Conservation (phyloP, 2,329 filamentous ascomycete genomes). For the Parafenestella ontariensis region DNA sequence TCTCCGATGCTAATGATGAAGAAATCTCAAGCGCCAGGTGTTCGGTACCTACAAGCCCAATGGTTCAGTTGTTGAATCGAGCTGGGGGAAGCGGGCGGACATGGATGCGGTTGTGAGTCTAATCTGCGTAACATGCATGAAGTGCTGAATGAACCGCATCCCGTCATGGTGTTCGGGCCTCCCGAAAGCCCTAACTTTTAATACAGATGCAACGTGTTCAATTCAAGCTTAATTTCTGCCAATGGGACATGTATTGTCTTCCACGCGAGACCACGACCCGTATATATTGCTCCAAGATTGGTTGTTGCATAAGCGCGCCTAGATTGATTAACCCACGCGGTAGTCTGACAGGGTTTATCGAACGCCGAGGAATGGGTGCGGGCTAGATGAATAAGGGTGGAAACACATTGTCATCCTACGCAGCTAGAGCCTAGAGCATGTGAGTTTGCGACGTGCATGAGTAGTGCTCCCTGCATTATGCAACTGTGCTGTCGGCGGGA, state of each 20-base stretch:
- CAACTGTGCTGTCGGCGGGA: neutral
- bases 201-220: neutral
- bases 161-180: neutral
- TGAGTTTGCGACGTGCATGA: neutral
- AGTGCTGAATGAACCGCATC: neutral
- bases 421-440: neutral
- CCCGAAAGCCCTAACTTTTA: neutral
- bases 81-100: neutral
- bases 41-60: neutral
- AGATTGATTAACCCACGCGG: constrained; percentile 2
- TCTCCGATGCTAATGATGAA: neutral
- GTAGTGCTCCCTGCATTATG: neutral
- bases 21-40: neutral
- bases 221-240: neutral
- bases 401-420: neutral
- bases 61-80: neutral
- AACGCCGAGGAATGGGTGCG: neutral
- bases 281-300: neutral
- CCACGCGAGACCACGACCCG: neutral
- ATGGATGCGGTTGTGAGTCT: neutral
- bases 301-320: constrained; percentile 7
- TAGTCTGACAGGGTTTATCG: neutral
- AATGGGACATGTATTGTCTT: neutral
- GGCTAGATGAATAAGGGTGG: neutral
- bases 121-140: constrained; percentile 1